Conservation (phyloP, 208 protist genomes). For the Leishmania braziliensis region DNA sequence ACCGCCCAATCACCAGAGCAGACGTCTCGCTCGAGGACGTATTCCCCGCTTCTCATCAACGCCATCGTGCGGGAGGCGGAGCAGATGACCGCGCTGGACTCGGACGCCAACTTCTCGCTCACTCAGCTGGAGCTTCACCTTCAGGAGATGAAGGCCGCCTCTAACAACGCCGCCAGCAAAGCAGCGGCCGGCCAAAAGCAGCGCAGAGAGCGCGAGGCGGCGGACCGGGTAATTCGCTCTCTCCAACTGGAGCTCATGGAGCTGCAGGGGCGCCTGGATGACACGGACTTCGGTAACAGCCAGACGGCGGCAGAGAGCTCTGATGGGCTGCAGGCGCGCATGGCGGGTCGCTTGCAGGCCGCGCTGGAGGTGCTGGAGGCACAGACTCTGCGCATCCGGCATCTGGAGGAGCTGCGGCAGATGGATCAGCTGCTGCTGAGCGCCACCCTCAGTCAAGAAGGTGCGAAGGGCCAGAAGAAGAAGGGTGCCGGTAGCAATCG, state of each 20-base stretch:
- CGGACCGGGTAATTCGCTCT: conserved; percentile 37
- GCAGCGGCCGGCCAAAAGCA: conserved; percentile 4
- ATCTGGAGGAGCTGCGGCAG: conserved; percentile 60
- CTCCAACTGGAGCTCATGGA: conserved; percentile 41
- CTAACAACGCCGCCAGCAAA: background rate
- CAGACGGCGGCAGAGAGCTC: background rate
- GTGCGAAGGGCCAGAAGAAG: background rate
- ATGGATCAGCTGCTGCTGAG: conserved; percentile 39
- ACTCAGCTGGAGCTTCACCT: conserved; percentile 1
- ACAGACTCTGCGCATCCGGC: conserved; percentile 47
- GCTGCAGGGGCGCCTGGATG: conserved; percentile 12
- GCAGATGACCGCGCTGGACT: conserved; percentile 32
- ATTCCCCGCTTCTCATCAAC: background rate
- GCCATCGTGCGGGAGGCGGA: conserved; percentile 29
- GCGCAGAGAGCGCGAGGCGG: conserved; percentile 39
- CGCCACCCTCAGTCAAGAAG: conserved; percentile 3
- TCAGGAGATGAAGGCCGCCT: background rate
- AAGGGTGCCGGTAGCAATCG: background rate
- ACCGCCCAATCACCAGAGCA: background rate
- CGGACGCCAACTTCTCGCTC: conserved; percentile 30
- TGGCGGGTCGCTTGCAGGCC: conserved; percentile 32
- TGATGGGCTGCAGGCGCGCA: conserved; percentile 16
- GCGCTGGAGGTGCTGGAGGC: conserved; percentile 47
- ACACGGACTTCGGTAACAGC: background rate
- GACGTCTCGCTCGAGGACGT: background rate